phyloP scores from a whole-genome alignment of 495 filamentous ascomycete genomes.

The Aspergillus asperescens region DNA sequence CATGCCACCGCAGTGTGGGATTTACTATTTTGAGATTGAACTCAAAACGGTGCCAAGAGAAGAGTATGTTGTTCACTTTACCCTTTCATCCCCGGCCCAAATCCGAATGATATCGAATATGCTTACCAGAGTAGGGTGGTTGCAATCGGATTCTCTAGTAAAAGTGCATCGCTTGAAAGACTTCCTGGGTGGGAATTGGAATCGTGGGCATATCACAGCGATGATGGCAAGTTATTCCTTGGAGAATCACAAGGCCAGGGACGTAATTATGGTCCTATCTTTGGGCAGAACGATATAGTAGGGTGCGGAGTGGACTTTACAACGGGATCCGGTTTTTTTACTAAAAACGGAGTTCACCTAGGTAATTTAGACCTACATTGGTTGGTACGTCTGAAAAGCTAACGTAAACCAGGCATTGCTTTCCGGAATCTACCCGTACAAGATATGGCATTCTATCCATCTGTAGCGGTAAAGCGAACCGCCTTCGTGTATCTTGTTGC shows the following conservation, averaged over 20 bases:
- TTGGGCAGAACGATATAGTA: constrained; percentile 70
- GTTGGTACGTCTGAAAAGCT: neutral
- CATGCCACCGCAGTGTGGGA: constrained; percentile 87
- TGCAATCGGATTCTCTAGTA: constrained; percentile 79
- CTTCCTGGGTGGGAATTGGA: constrained; percentile 93
- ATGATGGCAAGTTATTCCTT: constrained; percentile 86
- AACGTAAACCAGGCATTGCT: constrained; percentile 55
- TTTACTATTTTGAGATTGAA: constrained; percentile 96
- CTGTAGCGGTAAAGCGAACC: constrained; percentile 82
- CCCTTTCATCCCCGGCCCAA: no score
- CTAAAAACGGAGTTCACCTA: constrained; percentile 79
- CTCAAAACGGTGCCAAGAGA: constrained; percentile 80
- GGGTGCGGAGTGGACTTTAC: constrained; percentile 94
- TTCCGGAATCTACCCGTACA: constrained; percentile 78
- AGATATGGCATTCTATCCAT: constrained; percentile 68
- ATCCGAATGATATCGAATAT: no score
- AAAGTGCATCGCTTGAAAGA: constrained; percentile 66
- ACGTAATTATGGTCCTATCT: constrained; percentile 70
- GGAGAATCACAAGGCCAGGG: constrained; percentile 60
- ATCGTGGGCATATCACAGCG: constrained; percentile 96
- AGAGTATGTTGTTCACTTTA: constrained; percentile 54
- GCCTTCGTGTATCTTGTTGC: constrained; percentile 73
- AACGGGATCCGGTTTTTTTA: constrained; percentile 84
- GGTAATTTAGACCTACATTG: constrained; percentile 50
- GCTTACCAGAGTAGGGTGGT: constrained; percentile 58